A percentile compares a stretch with the other conserved stretches of the same genome.
phyloP scores from a whole-genome alignment of 148 eudicot genomes.

The Hydrangea macrophylla region DNA sequence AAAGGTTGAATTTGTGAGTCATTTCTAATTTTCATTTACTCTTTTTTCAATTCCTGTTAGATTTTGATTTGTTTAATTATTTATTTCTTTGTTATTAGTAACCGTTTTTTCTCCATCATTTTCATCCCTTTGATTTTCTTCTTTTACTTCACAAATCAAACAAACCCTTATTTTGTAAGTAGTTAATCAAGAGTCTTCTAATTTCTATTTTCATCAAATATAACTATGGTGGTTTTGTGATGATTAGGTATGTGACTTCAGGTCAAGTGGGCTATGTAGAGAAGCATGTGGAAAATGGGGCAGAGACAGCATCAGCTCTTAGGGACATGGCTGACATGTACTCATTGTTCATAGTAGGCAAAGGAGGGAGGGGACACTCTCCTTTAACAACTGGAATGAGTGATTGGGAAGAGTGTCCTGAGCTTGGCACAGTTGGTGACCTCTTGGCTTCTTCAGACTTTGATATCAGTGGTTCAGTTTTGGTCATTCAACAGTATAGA shows the following conservation, averaged over 20 bases:
- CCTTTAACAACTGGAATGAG: constrained; percentile 69
- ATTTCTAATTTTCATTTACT: no score
- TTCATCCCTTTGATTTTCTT: no score
- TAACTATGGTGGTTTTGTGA: not conserved
- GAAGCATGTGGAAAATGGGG: constrained; percentile 75
- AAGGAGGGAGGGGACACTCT: constrained; percentile 58
- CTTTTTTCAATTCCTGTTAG: not conserved
- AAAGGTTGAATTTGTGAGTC: no score
- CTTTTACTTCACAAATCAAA: no score
- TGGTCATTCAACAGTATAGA: constrained; percentile 73
- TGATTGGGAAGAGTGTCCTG: constrained; percentile 98
- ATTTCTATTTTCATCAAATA: not conserved
- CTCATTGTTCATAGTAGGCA: constrained; percentile 79
- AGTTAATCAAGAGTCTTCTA: not conserved
- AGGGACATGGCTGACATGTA: constrained; percentile 78
- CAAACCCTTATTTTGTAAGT: not conserved
- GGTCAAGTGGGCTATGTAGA: constrained; percentile 88
- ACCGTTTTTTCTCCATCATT: no score
- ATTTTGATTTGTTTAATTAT: not conserved
- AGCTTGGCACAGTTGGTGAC: constrained; percentile 90
- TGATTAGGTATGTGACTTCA: constrained; percentile 72
- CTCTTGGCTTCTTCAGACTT: constrained; percentile 87
- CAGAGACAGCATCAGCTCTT: constrained; percentile 62
- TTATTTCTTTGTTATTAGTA: not conserved
- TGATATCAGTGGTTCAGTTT: constrained; percentile 68